Conservation (phyloP, 495 filamentous ascomycete genomes). For the Aspergillus sclerotiicarbonarius region DNA sequence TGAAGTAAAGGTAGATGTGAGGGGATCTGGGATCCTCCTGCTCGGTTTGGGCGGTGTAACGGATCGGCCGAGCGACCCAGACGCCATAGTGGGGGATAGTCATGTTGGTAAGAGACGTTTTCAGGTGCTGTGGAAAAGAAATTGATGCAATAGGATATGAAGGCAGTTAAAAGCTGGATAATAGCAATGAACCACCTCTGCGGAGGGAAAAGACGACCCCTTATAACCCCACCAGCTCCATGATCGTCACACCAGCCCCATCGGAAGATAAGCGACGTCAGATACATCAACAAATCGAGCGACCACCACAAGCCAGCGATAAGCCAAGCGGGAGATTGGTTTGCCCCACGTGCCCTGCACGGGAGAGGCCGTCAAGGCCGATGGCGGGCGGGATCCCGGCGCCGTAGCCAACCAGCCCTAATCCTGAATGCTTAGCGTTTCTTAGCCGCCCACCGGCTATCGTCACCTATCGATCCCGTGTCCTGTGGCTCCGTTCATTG, state of each 20-base stretch:
- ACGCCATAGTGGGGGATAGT: slow-evolving; percentile 31
- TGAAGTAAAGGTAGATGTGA: slow-evolving; percentile 31
- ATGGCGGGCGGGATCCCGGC: background rate
- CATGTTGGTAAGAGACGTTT: slow-evolving; percentile 12
- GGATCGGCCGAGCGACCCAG: slow-evolving; percentile 26
- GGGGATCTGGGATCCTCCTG: slow-evolving; percentile 27
- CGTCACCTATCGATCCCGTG: background rate
- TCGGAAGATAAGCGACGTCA: background rate
- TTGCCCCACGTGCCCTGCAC: slow-evolving; percentile 1
- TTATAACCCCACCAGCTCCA: background rate
- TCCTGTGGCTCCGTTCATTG: background rate
- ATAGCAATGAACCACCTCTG: background rate
- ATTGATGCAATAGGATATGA: background rate
- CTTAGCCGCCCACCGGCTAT: background rate
- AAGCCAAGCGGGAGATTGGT: background rate
- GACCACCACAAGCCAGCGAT: background rate
- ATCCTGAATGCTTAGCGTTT: slow-evolving; percentile 2
- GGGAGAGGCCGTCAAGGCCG: background rate
- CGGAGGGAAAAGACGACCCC: background rate
- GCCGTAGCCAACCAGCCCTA: background rate
- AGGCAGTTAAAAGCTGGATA: background rate
- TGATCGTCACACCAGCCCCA: background rate
- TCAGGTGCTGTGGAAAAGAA: background rate
- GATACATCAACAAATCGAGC: background rate
- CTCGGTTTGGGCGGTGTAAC: slow-evolving; percentile 22